Percentiles rank a stretch among this genome's conserved stretches.
Evolutionary conservation across 106 monocot genomes (phyloP).

Genomic region (Acanthochlamys bracteata): DNA sequence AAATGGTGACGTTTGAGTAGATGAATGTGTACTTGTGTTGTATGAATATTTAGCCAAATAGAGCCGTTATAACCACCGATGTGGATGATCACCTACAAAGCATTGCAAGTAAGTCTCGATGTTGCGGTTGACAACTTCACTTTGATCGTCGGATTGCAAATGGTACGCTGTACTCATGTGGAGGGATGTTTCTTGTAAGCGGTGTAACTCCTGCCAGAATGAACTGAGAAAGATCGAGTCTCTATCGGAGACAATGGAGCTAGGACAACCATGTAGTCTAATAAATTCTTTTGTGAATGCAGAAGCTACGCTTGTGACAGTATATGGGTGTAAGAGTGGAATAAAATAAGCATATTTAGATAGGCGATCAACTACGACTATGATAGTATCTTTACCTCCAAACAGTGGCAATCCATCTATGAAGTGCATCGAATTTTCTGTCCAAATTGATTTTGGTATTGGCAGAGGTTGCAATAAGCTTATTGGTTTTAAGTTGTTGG

Average conservation of each 20-base stretch:
- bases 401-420: not conserved
- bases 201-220: not conserved
- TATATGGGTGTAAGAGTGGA: not conserved
- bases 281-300: not conserved
- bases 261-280: not conserved
- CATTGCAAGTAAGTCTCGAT: not conserved
- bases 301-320: not conserved
- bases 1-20: not conserved
- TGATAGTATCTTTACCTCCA: not conserved
- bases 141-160: not conserved
- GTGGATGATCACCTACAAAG: not conserved
- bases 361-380: not conserved
- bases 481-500: not conserved
- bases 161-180: not conserved
- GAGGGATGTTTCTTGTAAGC: not conserved
- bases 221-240: not conserved
- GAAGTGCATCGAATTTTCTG: slow-evolving; percentile 6
- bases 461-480: slow-evolving; percentile 4
- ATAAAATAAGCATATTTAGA: slow-evolving; percentile 1
- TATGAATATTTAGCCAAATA: not conserved
- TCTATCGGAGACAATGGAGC: not conserved
- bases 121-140: not conserved
- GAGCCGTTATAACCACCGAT: not conserved
- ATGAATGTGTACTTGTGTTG: not conserved
- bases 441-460: not conserved